Evolutionary conservation across 805 yeast genomes (phyloP).

Genomic region (Saturnispora halmiae): DNA sequence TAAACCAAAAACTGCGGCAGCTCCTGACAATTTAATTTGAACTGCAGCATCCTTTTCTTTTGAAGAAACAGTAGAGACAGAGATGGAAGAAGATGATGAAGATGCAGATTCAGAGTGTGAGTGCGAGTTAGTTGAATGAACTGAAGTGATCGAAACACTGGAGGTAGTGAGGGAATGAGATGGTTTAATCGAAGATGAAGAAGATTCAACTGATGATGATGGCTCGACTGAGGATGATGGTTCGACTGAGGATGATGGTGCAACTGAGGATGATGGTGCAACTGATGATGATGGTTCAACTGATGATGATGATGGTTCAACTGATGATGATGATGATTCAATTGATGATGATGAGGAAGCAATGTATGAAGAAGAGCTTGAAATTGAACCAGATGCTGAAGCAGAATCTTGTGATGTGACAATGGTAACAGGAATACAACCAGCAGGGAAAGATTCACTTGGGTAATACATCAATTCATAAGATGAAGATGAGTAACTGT

Average conservation of each 20-base stretch:
- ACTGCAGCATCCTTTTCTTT: background rate
- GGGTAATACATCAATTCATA: constrained; percentile 24
- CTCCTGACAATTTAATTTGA: background rate
- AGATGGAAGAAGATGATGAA: background rate
- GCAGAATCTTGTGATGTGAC: background rate
- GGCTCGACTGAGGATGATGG: too few relatives aligned
- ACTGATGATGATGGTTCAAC: background rate
- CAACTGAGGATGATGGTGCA: background rate
- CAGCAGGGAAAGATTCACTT: constrained; percentile 18
- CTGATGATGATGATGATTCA: background rate
- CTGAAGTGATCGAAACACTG: background rate
- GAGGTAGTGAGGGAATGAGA: background rate
- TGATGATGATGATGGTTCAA: background rate
- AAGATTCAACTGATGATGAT: background rate
- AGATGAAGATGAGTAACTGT: constrained; percentile 25
- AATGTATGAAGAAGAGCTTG: background rate
- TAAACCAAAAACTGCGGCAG: background rate
- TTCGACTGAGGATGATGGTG: background rate
- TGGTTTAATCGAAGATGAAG: background rate
- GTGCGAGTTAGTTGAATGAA: background rate
- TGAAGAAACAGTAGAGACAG: background rate
- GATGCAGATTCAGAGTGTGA: background rate
- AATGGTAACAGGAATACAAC: constrained; percentile 4
- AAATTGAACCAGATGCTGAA: background rate
- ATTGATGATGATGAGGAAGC: background rate